phyloP scores from a whole-genome alignment of 176 grass and related monocot species.

The Coix lacrymajobi region DNA sequence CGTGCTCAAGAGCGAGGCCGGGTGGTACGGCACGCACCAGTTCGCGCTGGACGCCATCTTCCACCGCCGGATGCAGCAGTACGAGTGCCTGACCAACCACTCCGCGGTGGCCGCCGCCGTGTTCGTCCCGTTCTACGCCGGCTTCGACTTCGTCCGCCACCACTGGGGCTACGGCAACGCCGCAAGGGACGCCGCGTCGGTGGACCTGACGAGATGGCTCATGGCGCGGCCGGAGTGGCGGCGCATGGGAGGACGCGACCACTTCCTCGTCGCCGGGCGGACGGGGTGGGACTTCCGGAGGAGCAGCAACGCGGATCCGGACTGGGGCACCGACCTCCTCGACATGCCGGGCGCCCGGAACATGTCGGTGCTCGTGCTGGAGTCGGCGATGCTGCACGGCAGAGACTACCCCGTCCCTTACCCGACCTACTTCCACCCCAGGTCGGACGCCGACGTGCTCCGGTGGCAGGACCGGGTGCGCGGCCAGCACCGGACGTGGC shows the following conservation, averaged over 20 bases:
- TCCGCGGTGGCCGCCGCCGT: conserved; percentile 49
- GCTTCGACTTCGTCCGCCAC: conserved; percentile 62
- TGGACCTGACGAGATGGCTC: conserved; percentile 36
- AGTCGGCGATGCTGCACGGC: conserved; percentile 11
- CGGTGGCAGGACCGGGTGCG: conserved; percentile 50
- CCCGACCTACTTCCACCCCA: conserved; percentile 66
- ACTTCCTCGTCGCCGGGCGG: conserved; percentile 59
- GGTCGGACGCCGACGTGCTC: conserved; percentile 46
- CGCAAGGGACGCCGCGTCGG: conserved; percentile 31
- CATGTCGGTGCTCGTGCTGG: conserved; percentile 66
- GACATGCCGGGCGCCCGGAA: conserved; percentile 38
- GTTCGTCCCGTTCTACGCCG: conserved; percentile 78
- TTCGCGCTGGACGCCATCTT: conserved; percentile 68
- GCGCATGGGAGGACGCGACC: conserved; percentile 36
- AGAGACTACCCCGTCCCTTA: conserved; percentile 36
- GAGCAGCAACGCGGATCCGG: conserved; percentile 21
- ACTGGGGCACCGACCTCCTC: conserved; percentile 63
- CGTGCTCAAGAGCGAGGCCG: conserved; percentile 36
- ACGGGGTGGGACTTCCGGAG: conserved; percentile 63
- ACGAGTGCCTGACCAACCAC: conserved; percentile 60
- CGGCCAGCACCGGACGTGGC: conserved; percentile 14
- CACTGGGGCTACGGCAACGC: conserved; percentile 59
- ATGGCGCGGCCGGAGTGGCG: conserved; percentile 28
- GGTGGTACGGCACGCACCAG: conserved; percentile 72
- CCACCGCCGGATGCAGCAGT: conserved; percentile 73